These are phyloP conservation scores for Gymnopilus dilepis DNA, from an alignment of 768 basidiomycete genomes.

Conservation along the genomic window DNA sequence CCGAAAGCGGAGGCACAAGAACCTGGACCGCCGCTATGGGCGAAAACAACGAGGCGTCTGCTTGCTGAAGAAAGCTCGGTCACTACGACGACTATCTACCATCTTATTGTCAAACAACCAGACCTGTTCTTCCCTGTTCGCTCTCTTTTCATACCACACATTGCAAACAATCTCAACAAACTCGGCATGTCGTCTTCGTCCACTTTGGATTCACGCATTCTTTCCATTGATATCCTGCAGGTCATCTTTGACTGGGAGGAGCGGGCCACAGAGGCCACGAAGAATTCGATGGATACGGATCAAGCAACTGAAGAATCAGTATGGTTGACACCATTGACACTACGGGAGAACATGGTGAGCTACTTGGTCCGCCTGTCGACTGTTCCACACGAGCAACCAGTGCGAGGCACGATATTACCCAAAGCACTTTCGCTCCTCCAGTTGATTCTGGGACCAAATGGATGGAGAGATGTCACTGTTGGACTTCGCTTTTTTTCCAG, in stretches of 20 bases:
- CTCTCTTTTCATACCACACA: conserved; percentile 90
- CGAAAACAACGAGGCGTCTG: conserved; percentile 80
- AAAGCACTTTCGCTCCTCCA: conserved; percentile 72
- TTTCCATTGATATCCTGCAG: conserved; percentile 91
- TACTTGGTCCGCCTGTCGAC: conserved; percentile 93
- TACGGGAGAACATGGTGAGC: conserved; percentile 92
- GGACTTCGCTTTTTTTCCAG: conserved; percentile 91
- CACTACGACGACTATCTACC: conserved; percentile 79
- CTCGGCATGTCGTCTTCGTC: conserved; percentile 80
- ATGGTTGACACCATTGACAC: conserved; percentile 80
- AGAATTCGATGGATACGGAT: conserved; percentile 26
- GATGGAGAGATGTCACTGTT: conserved; percentile 91
- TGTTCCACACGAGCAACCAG: conserved; percentile 59
- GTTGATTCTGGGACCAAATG: conserved; percentile 78
- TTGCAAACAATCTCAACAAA: conserved; percentile 88
- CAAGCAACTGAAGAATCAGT: conserved; percentile 30
- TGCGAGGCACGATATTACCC: conserved; percentile 55
- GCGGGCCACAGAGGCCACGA: conserved; percentile 47
- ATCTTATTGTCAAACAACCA: conserved; percentile 90
- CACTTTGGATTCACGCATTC: conserved; percentile 77
- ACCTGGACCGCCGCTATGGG: conserved; percentile 77
- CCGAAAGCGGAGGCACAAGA: conserved; percentile 65
- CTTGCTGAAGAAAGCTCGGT: conserved; percentile 89
- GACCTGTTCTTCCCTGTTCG: conserved; percentile 93
- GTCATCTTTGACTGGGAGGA: conserved; percentile 96